A percentile compares a stretch with the other conserved stretches of the same genome.
These are phyloP conservation scores for Alternaria brassicae DNA, from an alignment of 2,329 filamentous ascomycete species.

Conservation along the genomic window DNA sequence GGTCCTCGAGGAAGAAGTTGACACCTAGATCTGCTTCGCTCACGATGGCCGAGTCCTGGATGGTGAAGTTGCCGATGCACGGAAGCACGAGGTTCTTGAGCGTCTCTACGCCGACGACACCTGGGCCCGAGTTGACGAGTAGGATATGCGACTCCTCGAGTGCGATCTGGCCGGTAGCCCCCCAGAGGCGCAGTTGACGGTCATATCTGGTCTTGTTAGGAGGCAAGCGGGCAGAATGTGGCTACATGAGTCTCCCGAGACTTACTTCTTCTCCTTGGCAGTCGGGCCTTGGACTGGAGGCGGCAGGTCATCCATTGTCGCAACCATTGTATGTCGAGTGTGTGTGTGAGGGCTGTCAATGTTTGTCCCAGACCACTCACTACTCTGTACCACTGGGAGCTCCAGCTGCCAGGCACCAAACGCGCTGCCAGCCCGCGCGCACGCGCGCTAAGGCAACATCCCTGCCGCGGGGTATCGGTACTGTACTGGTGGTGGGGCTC, in stretches of 20 bases:
- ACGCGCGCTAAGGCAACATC: slow-evolving; percentile 16
- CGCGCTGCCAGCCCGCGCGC: slow-evolving; percentile 10
- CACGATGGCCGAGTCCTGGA: slow-evolving; percentile 82
- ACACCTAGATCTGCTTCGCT: slow-evolving; percentile 84
- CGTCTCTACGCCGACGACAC: slow-evolving; percentile 86
- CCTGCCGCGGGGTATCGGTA: slow-evolving; percentile 19
- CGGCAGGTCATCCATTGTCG: slow-evolving; percentile 47
- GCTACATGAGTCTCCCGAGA: not conserved
- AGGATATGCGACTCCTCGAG: slow-evolving; percentile 92
- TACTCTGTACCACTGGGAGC: too few species aligned
- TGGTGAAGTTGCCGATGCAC: slow-evolving; percentile 88
- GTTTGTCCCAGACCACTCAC: slow-evolving; percentile 9
- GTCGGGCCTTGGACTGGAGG: slow-evolving; percentile 52
- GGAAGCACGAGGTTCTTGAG: slow-evolving; percentile 98
- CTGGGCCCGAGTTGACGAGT: slow-evolving; percentile 84
- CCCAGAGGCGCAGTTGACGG: slow-evolving; percentile 93
- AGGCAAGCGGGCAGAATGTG: not conserved
- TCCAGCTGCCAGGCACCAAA: slow-evolving; percentile 10
- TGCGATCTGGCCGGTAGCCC: slow-evolving; percentile 86
- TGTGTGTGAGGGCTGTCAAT: not conserved
- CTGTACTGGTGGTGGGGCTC: slow-evolving; percentile 15
- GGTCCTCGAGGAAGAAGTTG: slow-evolving; percentile 94
- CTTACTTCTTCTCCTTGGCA: slow-evolving; percentile 60
- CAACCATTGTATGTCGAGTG: not conserved
- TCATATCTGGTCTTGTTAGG: slow-evolving; percentile 72